Conservation (phyloP, 169 alveolate genomes). For the Eimeria acervulina region DNA sequence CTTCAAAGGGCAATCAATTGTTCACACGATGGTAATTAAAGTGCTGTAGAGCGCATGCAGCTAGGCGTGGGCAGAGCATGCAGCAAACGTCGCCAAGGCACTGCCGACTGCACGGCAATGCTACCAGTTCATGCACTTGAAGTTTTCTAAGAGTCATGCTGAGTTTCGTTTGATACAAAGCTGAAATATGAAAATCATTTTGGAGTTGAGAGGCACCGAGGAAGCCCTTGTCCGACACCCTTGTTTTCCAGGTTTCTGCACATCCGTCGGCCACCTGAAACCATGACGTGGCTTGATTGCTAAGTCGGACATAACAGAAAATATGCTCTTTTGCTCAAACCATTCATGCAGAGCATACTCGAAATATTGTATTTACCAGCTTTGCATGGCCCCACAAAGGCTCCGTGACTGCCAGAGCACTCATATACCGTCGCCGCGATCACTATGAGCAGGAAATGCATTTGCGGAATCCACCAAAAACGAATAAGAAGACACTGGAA, state of each 20-base stretch:
- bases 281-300: background rate
- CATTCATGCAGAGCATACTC: background rate
- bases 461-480: background rate
- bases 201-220: background rate
- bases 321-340: background rate
- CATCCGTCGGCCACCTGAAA: slow-evolving; percentile 3
- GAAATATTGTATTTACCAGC: background rate
- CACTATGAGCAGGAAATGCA: background rate
- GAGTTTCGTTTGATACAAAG: background rate
- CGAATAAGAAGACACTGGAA: background rate
- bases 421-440: background rate
- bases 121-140: background rate
- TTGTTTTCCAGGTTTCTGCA: background rate
- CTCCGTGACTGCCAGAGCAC: background rate
- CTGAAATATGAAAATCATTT: background rate
- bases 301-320: background rate
- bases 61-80: background rate
- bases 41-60: background rate
- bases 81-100: slow-evolving; percentile 39
- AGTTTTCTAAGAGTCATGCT: background rate
- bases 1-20: background rate
- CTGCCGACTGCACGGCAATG: slow-evolving; percentile 35
- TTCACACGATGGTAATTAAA: background rate
- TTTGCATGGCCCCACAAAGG: background rate
- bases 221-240: background rate